Conservation (phyloP, 495 filamentous ascomycete genomes). For the Hypomontagnella submonticulosa region DNA sequence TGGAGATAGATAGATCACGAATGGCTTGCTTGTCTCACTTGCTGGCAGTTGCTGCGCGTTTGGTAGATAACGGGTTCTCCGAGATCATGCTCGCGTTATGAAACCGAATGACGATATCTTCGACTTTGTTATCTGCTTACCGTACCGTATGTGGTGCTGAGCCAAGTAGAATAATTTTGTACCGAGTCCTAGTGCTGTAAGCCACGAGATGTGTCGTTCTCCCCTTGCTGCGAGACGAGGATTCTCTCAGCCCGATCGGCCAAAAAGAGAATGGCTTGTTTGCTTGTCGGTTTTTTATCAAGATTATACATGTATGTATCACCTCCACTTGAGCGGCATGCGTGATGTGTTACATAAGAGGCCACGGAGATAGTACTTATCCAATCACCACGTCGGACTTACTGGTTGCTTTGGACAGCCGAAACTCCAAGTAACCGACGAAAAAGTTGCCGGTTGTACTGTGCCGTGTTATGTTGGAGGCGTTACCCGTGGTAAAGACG, state of each 20-base stretch:
- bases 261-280: not conserved
- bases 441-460: too few species aligned
- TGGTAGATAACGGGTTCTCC: slow-evolving; percentile 14
- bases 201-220: slow-evolving; percentile 1
- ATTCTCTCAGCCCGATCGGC: not conserved
- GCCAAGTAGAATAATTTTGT: not conserved
- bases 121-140: not conserved
- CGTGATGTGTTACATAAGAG: slow-evolving; percentile 5
- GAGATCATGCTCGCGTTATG: slow-evolving; percentile 22
- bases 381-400: not conserved
- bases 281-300: not conserved
- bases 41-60: not conserved
- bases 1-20: slow-evolving; percentile 11
- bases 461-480: too few species aligned
- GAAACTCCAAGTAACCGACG: too few species aligned
- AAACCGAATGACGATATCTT: slow-evolving; percentile 10
- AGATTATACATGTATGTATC: not conserved
- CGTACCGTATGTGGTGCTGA: too few species aligned
- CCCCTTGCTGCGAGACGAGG: not conserved
- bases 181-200: not conserved
- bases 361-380: not conserved
- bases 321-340: slow-evolving; percentile 1
- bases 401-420: too few species aligned
- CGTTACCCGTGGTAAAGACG: too few species aligned
- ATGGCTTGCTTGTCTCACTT: slow-evolving; percentile 5